Base-by-base conservation (phyloP, 768 basidiomycete species). In the Lyophyllum shimeji region DNA sequence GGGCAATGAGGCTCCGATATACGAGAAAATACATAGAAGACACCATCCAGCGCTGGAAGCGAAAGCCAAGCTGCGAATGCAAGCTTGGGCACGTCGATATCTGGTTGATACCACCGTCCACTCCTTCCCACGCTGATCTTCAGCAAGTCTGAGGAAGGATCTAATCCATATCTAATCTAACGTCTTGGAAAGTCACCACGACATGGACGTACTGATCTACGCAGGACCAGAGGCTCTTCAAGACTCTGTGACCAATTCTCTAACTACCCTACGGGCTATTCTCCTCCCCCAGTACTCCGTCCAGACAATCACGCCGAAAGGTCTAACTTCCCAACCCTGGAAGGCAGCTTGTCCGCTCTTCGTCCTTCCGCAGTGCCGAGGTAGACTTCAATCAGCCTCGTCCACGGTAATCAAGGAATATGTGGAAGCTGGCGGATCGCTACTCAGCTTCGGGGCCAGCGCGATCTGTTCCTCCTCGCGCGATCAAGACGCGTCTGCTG, bases 201-300 rank as follows among this genome's bases (percentile, higher is more conserved):
- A 5, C 29, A 29, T 90, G 85, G 83, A 91, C 70, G 86, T 92
- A n/a, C 81, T 91, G 55, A 77, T 90, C 50, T 89, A 89, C 68
- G 69, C 82, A 49, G 87, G 84, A 4, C 79, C 84, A 37, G 86
- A 89, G 57, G 77, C 82, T 7, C 69, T 81, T 9, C 74, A 76
- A 39, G 66, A 76, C 29, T 78, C 76, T 8, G 68, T 81, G 39
- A 62, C 73, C 52, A 65, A 79, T 60, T 68, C 82, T 7, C 59
- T 84, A 23, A 56, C 73, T 3, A 68, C 73, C 1, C 79, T 94
- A 17, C 76, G 80, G 27, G 65, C 77, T 2, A 63, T 89, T 25
- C 82, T 96, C 18, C 65, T 78, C 13, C 87, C 92, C 0, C 80
- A 86, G 67, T 95, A 95, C 68, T 83, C 90, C 12, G 84, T 96